Base-by-base conservation (phyloP, 1,284 basidiomycete genomes). In the Paramarasmius palmivorus region DNA sequence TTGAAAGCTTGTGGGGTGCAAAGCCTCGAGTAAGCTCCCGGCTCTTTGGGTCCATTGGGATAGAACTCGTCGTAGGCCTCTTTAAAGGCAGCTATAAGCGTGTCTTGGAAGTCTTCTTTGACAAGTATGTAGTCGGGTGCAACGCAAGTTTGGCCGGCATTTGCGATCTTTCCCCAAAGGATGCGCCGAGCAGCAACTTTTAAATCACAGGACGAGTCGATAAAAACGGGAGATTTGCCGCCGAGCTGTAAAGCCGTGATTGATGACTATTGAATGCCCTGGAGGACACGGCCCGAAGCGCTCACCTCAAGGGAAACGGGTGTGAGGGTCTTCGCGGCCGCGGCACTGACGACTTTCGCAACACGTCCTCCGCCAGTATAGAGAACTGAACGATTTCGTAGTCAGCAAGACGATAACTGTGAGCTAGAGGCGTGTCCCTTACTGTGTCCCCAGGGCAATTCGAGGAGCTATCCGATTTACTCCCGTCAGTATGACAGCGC, bases 371-470 rank as follows among this genome's bases (percentile, higher is more conserved):
- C 86, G 58, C 89, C 81, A 2, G 81, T 84, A 58, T 82, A 86
- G 38, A 88, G 61, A 57, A 88, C 83, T 87, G 55, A n/a, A n/a
- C 34, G 29, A 3, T 47, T 44, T 38, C 15, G 25, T 19, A 29
- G 15, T 38, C 29, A 36, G 36, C 38, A 55, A n/a, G n/a, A n/a
- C n/a, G 53, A n/a, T n/a, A 48, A 48, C 41, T 38, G 29, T 35
- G 32, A 51, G 5, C n/a, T 44, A 50, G 47, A 44, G n/a, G n/a
- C n/a, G n/a, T n/a, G n/a, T n/a, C n/a, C n/a, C 84, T 65, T 61
- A 93, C 92, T 88, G 61, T 94, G 92, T 60, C 90, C 93, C 92
- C 93, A 97, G 50, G 79, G 82, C 36, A 92, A 76, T 61, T 93
- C 88, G 9, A 97, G 76, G 4, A 95, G 67, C 76, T 88, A 59